A percentile compares a stretch with the other conserved stretches of the same genome.
Conservation (phyloP, 768 basidiomycete genomes). For the Boletellus sp. region DNA sequence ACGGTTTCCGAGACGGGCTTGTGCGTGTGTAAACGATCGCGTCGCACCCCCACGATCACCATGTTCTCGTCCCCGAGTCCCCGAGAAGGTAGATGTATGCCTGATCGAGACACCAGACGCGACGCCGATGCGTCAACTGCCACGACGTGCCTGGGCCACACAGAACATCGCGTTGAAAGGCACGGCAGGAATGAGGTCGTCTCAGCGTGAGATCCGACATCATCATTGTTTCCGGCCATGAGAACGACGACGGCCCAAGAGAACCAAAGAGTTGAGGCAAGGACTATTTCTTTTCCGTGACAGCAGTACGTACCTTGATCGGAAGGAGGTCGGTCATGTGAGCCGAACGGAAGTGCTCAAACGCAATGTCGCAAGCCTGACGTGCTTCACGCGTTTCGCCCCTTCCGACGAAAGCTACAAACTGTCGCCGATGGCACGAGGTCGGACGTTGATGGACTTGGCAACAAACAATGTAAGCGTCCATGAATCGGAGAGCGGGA, state of each 20-base stretch:
- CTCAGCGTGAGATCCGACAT: conserved; percentile 5
- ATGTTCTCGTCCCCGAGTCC: background rate
- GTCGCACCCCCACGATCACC: background rate
- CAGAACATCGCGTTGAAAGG: background rate
- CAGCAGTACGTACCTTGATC: background rate
- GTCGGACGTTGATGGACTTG: no score
- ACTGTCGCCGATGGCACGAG: background rate
- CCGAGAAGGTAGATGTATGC: background rate
- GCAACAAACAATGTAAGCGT: no score
- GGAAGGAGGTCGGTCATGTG: background rate
- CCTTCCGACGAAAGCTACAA: background rate
- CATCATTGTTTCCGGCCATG: conserved; percentile 2
- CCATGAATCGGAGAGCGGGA: no score
- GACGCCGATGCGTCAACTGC: background rate
- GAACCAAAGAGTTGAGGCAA: background rate
- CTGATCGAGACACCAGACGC: background rate
- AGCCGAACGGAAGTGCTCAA: background rate
- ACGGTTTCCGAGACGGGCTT: background rate
- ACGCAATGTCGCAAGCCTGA: background rate
- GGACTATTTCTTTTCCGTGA: no score
- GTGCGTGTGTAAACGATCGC: background rate
- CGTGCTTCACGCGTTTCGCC: background rate
- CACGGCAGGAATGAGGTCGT: background rate
- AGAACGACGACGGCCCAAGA: conserved; percentile 4
- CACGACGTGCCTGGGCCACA: background rate